Evolutionary conservation across 2,329 filamentous ascomycete genomes (phyloP).

Genomic region (Penicillium psychrosexuale): DNA sequence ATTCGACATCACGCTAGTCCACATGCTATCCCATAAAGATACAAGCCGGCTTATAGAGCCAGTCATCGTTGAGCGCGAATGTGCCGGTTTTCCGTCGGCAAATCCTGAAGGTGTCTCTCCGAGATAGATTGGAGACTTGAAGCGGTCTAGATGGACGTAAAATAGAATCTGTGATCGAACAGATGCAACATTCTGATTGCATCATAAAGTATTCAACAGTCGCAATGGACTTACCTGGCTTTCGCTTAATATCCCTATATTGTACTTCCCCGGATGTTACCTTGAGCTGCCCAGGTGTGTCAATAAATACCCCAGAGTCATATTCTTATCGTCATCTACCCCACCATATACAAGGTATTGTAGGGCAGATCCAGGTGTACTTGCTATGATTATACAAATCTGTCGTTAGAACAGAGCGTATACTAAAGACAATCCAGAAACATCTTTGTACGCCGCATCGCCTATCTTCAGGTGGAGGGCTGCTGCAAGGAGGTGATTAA

Average conservation of each 20-base stretch:
- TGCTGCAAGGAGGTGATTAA: slow-evolving; percentile 24
- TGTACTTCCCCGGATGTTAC: neutral
- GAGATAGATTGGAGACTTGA: neutral
- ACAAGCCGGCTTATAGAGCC: slow-evolving; percentile 5
- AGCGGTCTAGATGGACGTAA: neutral
- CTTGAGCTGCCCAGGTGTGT: neutral
- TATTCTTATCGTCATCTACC: neutral
- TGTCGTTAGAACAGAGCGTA: neutral
- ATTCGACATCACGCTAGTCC: slow-evolving; percentile 3
- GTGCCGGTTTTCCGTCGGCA: slow-evolving; percentile 25
- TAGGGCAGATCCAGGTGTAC: neutral
- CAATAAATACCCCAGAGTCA: neutral
- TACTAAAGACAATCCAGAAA: neutral
- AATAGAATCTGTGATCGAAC: neutral
- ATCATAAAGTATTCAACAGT: neutral
- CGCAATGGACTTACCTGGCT: slow-evolving; percentile 9
- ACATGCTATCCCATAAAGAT: neutral
- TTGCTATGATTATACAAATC: neutral
- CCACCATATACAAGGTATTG: neutral
- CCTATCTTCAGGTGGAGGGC: neutral
- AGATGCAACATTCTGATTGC: neutral
- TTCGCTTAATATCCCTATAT: neutral
- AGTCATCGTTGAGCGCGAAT: slow-evolving; percentile 15
- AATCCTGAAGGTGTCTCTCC: slow-evolving; percentile 11
- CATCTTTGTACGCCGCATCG: neutral